These are phyloP conservation scores for Diutina pseudorugosa DNA, from an alignment of 1,139 yeast species.

Conservation along the genomic window DNA sequence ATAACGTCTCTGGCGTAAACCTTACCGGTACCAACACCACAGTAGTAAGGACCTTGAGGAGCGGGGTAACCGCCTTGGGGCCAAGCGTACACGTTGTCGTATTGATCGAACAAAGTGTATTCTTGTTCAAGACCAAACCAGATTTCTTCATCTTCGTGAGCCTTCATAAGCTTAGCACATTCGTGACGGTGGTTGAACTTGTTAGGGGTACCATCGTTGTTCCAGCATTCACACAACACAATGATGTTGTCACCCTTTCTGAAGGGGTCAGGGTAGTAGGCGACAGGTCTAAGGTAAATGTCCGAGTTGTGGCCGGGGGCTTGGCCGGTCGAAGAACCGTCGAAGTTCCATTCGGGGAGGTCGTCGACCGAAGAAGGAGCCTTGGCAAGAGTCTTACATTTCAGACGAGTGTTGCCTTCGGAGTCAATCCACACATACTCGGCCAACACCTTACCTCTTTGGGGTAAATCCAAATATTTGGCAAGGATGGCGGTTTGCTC, in stretches of 20 bases:
- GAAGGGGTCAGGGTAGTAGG: conserved; percentile 92
- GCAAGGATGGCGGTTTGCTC: conserved; percentile 69
- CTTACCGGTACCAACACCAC: conserved; percentile 99
- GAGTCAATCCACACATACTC: conserved; percentile 98
- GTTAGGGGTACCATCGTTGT: conserved; percentile 98
- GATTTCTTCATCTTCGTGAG: conserved; percentile 72
- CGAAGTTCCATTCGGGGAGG: conserved; percentile 98
- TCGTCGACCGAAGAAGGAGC: conserved; percentile 67
- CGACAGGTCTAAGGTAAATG: conserved; percentile 85
- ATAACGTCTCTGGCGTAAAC: conserved; percentile 96
- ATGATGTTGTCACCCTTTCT: conserved; percentile 95
- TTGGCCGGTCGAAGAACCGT: conserved; percentile 97
- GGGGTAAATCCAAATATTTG: conserved; percentile 76
- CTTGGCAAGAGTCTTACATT: conserved; percentile 75
- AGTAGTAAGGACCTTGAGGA: conserved; percentile 99
- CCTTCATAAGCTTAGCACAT: conserved; percentile 90
- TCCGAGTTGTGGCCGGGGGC: conserved; percentile 98
- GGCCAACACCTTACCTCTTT: conserved; percentile 79
- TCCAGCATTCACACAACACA: conserved; percentile 94
- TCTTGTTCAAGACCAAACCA: conserved; percentile 99
- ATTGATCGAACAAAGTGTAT: conserved; percentile 89
- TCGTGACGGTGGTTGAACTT: conserved; percentile 96
- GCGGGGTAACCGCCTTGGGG: conserved; percentile 99
- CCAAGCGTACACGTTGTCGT: conserved; percentile 91
- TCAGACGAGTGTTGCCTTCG: conserved; percentile 83